Percentiles rank a stretch among this genome's conserved stretches.
These are phyloP conservation scores for Leccinellum luteum DNA, from an alignment of 768 basidiomycete genomes.

Conservation along the genomic window DNA sequence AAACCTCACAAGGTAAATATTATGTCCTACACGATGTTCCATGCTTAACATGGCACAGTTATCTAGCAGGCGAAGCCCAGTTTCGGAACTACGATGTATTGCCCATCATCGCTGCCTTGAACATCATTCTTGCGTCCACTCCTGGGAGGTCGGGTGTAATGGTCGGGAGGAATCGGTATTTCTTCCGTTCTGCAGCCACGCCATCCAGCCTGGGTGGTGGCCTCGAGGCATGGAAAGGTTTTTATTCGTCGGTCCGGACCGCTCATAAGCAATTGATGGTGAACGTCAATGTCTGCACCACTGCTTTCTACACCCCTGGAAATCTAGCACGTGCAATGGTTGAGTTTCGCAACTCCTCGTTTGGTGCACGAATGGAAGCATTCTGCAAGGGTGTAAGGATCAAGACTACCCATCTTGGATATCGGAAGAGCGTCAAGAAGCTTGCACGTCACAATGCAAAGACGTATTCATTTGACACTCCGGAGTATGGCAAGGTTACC, in stretches of 20 bases:
- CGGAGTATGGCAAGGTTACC: constrained; percentile 40
- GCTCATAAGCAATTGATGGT: constrained; percentile 48
- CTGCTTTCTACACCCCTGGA: constrained; percentile 43
- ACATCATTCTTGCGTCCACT: constrained; percentile 44
- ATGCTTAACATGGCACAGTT: constrained; percentile 31
- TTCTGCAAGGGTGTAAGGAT: constrained; percentile 70
- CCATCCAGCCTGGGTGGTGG: constrained; percentile 45
- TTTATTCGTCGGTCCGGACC: constrained; percentile 40
- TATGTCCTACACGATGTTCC: not conserved
- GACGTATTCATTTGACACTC: constrained; percentile 39
- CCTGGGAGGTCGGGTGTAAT: constrained; percentile 49
- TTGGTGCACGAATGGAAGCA: constrained; percentile 54
- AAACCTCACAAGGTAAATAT: constrained; percentile 38
- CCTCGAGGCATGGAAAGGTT: constrained; percentile 58
- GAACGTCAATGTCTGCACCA: constrained; percentile 53
- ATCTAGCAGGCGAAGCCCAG: constrained; percentile 43
- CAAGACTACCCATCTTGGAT: constrained; percentile 66
- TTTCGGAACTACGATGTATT: constrained; percentile 43
- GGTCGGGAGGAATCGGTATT: constrained; percentile 53
- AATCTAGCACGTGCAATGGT: constrained; percentile 45
- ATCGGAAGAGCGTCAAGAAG: constrained; percentile 67
- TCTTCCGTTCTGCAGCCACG: constrained; percentile 40
- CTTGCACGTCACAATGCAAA: constrained; percentile 41
- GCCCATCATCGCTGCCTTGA: constrained; percentile 50
- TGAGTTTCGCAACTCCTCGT: constrained; percentile 45